Evolutionary conservation across 2,329 filamentous ascomycete genomes (phyloP).

Genomic region (Penicillium sp.): DNA sequence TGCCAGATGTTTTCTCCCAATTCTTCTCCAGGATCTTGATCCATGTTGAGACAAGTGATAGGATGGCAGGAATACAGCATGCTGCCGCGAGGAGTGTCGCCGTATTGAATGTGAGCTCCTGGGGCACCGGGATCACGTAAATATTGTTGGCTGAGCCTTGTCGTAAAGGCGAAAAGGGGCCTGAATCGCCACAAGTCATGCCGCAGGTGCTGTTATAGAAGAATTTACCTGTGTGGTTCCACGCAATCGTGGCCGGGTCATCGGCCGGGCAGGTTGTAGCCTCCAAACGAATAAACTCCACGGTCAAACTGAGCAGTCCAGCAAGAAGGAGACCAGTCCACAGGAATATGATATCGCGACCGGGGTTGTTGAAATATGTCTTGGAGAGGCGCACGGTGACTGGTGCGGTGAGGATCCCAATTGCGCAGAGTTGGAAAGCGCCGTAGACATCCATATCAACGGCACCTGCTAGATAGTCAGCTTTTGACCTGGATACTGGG

Average conservation of each 20-base stretch:
- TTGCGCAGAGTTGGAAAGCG: slow-evolving; percentile 70
- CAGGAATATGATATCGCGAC: slow-evolving; percentile 69
- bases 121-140: slow-evolving; percentile 66
- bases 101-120: slow-evolving; percentile 62
- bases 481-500: not conserved
- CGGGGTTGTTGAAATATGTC: slow-evolving; percentile 69
- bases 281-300: slow-evolving; percentile 67
- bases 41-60: slow-evolving; percentile 67
- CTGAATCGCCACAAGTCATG: slow-evolving; percentile 17
- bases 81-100: slow-evolving; percentile 67
- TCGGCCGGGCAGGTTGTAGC: slow-evolving; percentile 53
- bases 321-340: slow-evolving; percentile 68
- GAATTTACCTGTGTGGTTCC: slow-evolving; percentile 38
- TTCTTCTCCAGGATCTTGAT: slow-evolving; percentile 69
- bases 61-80: slow-evolving; percentile 68
- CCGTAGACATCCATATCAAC: slow-evolving; percentile 73
- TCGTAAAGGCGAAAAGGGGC: slow-evolving; percentile 62
- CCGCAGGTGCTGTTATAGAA: slow-evolving; percentile 22
- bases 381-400: slow-evolving; percentile 65
- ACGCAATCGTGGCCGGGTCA: slow-evolving; percentile 46
- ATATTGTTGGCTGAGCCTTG: slow-evolving; percentile 64
- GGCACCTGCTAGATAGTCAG: slow-evolving; percentile 53
- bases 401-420: slow-evolving; percentile 69
- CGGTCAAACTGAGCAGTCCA: slow-evolving; percentile 62
- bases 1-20: slow-evolving; percentile 57